These are phyloP conservation scores for Oryza nivara DNA, from an alignment of 176 grass and related monocot species.

Conservation along the genomic window DNA sequence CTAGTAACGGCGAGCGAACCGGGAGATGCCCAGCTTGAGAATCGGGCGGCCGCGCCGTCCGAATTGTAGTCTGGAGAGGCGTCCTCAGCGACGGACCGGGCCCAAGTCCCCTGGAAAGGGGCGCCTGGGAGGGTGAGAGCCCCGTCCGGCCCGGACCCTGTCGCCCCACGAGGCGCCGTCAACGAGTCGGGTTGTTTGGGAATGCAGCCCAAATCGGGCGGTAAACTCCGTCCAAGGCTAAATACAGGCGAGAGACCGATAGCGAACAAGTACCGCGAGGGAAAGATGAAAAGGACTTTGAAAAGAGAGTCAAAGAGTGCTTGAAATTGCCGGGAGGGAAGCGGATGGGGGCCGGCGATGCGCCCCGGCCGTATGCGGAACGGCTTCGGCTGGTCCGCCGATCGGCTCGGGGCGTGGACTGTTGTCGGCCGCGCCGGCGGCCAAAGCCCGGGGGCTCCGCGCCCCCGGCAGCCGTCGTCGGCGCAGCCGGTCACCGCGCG, in stretches of 20 bases:
- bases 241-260: slow-evolving; percentile 59
- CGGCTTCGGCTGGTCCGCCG: slow-evolving; percentile 25
- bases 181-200: slow-evolving; percentile 62
- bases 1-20: no score
- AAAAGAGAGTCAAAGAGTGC: slow-evolving; percentile 74
- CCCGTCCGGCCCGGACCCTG: slow-evolving; percentile 56
- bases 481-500: no score
- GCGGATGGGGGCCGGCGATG: slow-evolving; percentile 61
- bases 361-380: slow-evolving; percentile 42
- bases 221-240: slow-evolving; percentile 58
- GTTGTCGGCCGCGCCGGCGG: slow-evolving; percentile 33
- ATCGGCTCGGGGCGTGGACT: slow-evolving; percentile 46
- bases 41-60: no score
- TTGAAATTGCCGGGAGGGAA: slow-evolving; percentile 76
- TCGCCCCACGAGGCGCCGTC: slow-evolving; percentile 48
- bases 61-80: not conserved
- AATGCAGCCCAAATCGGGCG: slow-evolving; percentile 53
- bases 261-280: slow-evolving; percentile 58
- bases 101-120: no score
- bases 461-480: no score
- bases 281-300: slow-evolving; percentile 67
- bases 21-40: no score
- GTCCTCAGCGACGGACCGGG: no score
- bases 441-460: slow-evolving; percentile 30
- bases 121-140: slow-evolving; percentile 44